Percentiles rank a stretch among this genome's conserved stretches.
Evolutionary conservation across 2,329 filamentous ascomycete genomes (phyloP).

Genomic region (Microsporum audouinii): DNA sequence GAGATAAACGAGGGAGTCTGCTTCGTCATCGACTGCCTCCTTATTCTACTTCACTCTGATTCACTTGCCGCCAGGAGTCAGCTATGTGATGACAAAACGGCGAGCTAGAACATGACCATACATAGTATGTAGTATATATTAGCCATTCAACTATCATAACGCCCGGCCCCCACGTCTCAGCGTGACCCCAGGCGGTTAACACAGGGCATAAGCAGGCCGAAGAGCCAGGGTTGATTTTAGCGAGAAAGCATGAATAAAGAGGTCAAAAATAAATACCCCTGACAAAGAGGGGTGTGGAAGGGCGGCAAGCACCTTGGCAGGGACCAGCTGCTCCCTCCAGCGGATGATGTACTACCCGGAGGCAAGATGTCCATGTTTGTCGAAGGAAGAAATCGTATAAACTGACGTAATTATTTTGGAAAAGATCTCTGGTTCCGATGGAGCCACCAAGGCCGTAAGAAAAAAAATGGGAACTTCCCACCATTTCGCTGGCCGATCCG

Average conservation of each 20-base stretch:
- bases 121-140: no score
- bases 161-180: neutral
- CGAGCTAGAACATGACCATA: neutral
- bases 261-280: neutral
- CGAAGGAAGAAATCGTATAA: neutral
- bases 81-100: neutral
- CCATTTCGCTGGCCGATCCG: neutral
- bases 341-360: neutral
- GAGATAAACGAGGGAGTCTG: neutral
- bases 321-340: neutral
- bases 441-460: neutral
- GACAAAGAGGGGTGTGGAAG: neutral
- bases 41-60: no score
- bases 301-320: neutral
- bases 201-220: neutral
- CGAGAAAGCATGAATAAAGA: neutral
- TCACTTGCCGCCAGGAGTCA: no score
- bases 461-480: neutral
- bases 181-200: neutral
- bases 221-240: neutral
- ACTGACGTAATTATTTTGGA: neutral
- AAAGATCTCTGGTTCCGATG: neutral
- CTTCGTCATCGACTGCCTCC: no score
- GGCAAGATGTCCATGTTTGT: neutral
- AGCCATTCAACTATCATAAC: neutral